These are phyloP conservation scores for Hansenula anomala DNA, from an alignment of 1,139 yeast species.

Conservation along the genomic window DNA sequence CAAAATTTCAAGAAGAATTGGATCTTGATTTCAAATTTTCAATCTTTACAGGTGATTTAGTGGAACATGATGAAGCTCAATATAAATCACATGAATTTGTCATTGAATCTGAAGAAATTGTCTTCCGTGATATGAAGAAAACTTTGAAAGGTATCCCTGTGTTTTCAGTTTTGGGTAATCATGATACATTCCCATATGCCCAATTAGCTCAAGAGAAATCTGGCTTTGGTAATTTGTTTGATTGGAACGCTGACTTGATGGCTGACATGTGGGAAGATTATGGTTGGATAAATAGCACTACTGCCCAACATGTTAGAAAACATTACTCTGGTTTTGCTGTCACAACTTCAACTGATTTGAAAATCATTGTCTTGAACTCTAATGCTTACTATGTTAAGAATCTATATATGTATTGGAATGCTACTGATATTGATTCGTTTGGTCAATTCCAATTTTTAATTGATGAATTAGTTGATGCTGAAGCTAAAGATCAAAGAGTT, in stretches of 20 bases:
- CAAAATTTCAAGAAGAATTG: slow-evolving; percentile 29
- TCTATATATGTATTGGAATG: slow-evolving; percentile 56
- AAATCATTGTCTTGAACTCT: slow-evolving; percentile 61
- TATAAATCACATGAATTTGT: slow-evolving; percentile 43
- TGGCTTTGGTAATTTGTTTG: slow-evolving; percentile 44
- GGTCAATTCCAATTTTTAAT: slow-evolving; percentile 62
- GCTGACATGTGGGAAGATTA: slow-evolving; percentile 51
- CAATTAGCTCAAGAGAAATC: slow-evolving; percentile 55
- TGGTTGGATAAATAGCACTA: slow-evolving; percentile 36
- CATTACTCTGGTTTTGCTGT: slow-evolving; percentile 65
- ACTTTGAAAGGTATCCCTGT: slow-evolving; percentile 52
- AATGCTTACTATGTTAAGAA: slow-evolving; percentile 64
- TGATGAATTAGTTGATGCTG: slow-evolving; percentile 56
- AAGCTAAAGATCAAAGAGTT: slow-evolving; percentile 51
- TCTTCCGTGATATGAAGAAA: slow-evolving; percentile 50
- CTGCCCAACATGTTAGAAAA: slow-evolving; percentile 30
- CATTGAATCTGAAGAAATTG: slow-evolving; percentile 45
- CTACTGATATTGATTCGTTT: slow-evolving; percentile 53
- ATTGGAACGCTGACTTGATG: slow-evolving; percentile 59
- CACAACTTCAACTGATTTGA: slow-evolving; percentile 51
- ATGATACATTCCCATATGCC: slow-evolving; percentile 70
- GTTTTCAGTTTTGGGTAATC: slow-evolving; percentile 66
- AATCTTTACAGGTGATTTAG: slow-evolving; percentile 66
- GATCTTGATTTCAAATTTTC: slow-evolving; percentile 48
- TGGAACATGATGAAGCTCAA: slow-evolving; percentile 51